Percentiles rank a stretch among this genome's conserved stretches.
Conservation (phyloP, 176 grass and related monocot genomes). For the Metroxylon sagu region DNA sequence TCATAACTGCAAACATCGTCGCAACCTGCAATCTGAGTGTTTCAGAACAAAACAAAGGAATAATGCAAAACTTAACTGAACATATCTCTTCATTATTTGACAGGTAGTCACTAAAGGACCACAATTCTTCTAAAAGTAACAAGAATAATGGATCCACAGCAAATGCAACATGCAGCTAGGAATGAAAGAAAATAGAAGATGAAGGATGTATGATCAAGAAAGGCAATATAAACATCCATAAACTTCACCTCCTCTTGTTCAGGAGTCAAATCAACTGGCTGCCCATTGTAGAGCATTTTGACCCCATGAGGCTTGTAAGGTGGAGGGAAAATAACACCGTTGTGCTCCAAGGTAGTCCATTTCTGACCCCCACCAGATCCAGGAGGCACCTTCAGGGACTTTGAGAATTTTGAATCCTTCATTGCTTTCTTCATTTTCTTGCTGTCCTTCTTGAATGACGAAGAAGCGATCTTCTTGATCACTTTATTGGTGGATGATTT, state of each 20-base stretch:
- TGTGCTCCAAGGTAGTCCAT: constrained; percentile 89
- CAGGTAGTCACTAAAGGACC: too few relatives aligned
- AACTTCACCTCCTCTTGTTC: constrained; percentile 82
- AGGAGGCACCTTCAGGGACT: constrained; percentile 61
- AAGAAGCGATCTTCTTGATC: constrained; percentile 41
- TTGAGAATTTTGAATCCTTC: constrained; percentile 62
- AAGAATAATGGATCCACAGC: constrained; percentile 4
- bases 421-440: constrained; percentile 58
- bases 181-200: neutral
- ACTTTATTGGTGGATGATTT: constrained; percentile 33
- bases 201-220: too few relatives aligned
- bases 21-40: constrained; percentile 48
- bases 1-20: constrained; percentile 99
- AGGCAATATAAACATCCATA: neutral
- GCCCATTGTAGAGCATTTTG: constrained; percentile 93
- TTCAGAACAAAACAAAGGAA: neutral
- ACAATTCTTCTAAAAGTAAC: too few relatives aligned
- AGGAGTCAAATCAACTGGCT: constrained; percentile 75
- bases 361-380: constrained; percentile 81
- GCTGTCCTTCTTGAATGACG: constrained; percentile 43
- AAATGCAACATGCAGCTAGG: constrained; percentile 19
- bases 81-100: too few relatives aligned
- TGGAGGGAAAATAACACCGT: constrained; percentile 90
- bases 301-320: constrained; percentile 78
- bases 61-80: too few relatives aligned